Percentiles rank a stretch among this genome's conserved stretches.
Conservation (phyloP, 768 basidiomycete genomes). For the Tricholoma furcatifolium region DNA sequence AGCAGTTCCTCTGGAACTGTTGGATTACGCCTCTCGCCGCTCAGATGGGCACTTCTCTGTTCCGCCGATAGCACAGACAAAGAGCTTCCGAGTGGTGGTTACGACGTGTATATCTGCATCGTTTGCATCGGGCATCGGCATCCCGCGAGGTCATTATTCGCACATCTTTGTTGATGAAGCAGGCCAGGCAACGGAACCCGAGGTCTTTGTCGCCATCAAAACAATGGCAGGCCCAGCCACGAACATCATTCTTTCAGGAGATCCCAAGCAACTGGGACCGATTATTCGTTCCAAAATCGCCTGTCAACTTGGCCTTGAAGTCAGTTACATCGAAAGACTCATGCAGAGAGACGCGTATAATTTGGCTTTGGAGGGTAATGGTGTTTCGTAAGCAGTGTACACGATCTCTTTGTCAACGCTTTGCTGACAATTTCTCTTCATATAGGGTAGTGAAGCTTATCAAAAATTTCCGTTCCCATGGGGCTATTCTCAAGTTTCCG, state of each 20-base stretch:
- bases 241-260: slow-evolving; percentile 63
- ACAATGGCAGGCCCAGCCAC: slow-evolving; percentile 53
- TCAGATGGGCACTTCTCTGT: slow-evolving; percentile 39
- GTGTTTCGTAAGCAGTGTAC: slow-evolving; percentile 24
- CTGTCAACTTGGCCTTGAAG: slow-evolving; percentile 52
- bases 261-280: slow-evolving; percentile 72
- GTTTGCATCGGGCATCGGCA: slow-evolving; percentile 52
- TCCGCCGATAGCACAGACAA: slow-evolving; percentile 35
- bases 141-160: slow-evolving; percentile 59
- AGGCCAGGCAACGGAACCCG: slow-evolving; percentile 71
- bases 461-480: slow-evolving; percentile 67
- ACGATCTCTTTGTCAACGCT: background rate
- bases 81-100: slow-evolving; percentile 53
- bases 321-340: slow-evolving; percentile 60
- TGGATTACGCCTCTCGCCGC: slow-evolving; percentile 31
- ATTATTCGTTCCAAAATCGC: slow-evolving; percentile 62
- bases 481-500: slow-evolving; percentile 57
- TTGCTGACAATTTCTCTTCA: background rate
- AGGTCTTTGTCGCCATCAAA: slow-evolving; percentile 61
- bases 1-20: slow-evolving; percentile 44
- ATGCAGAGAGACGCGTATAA: slow-evolving; percentile 48
- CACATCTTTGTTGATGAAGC: slow-evolving; percentile 76
- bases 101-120: slow-evolving; percentile 66
- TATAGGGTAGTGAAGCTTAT: slow-evolving; percentile 59
- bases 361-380: slow-evolving; percentile 22